A percentile compares a stretch with the other conserved stretches of the same genome.
These are phyloP conservation scores for Magnusiomyces tetraspermus DNA, from an alignment of 1,139 yeast genomes.

Conservation along the genomic window DNA sequence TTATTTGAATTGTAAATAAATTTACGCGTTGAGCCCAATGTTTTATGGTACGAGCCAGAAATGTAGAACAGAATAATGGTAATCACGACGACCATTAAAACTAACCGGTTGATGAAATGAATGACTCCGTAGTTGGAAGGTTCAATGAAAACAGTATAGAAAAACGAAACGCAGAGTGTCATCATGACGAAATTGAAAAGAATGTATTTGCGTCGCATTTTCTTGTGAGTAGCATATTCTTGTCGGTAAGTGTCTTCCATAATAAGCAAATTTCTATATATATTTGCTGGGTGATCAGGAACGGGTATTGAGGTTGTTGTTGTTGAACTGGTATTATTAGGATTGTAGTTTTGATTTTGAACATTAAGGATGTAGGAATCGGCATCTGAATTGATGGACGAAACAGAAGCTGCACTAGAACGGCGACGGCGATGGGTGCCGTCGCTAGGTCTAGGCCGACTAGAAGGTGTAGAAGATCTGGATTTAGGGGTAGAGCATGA, in stretches of 20 bases:
- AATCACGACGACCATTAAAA: conserved; percentile 55
- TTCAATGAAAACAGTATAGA: conserved; percentile 26
- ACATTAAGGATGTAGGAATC: not conserved
- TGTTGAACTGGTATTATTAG: conserved; percentile 1
- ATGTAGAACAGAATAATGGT: conserved; percentile 71
- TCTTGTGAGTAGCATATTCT: conserved; percentile 66
- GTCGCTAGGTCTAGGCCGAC: not conserved
- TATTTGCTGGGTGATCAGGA: conserved; percentile 22
- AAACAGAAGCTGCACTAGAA: conserved; percentile 10
- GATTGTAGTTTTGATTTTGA: not conserved
- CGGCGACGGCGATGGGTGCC: conserved; percentile 11
- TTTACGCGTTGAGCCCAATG: conserved; percentile 71
- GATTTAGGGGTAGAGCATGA: not conserved
- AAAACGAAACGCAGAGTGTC: conserved; percentile 26
- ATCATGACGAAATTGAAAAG: conserved; percentile 51
- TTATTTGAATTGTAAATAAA: conserved; percentile 75
- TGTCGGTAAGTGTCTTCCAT: conserved; percentile 76
- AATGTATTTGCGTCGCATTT: conserved; percentile 63
- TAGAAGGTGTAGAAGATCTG: not conserved
- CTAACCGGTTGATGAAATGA: conserved; percentile 41
- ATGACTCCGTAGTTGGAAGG: conserved; percentile 32
- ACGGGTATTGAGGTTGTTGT: conserved; percentile 9
- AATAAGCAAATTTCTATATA: conserved; percentile 56
- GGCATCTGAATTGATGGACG: not conserved
- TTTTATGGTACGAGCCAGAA: conserved; percentile 81